phyloP scores from a whole-genome alignment of 2,329 filamentous ascomycete genomes.

The Nectriaceae sp. region DNA sequence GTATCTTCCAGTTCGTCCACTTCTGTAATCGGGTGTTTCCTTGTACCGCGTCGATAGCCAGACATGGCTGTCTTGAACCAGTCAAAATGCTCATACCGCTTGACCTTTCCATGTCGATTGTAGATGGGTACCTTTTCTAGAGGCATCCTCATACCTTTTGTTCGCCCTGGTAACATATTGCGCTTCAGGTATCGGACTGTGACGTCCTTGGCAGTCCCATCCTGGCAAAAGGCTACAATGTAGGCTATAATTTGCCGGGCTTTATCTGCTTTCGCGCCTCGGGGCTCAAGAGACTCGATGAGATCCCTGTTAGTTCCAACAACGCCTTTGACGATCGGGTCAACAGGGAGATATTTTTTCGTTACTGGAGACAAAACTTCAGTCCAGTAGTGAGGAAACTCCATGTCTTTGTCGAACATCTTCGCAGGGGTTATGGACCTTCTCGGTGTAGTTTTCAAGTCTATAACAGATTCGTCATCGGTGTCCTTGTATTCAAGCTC shows the following conservation, averaged over 20 bases:
- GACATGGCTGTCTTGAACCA: conserved; percentile 86
- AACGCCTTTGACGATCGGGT: conserved; percentile 68
- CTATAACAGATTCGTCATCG: conserved; percentile 61
- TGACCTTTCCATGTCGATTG: conserved; percentile 75
- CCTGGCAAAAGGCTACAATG: conserved; percentile 76
- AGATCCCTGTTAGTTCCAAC: conserved; percentile 74
- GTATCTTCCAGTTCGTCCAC: conserved; percentile 79
- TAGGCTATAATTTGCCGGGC: conserved; percentile 90
- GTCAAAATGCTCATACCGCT: conserved; percentile 75
- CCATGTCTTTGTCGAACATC: conserved; percentile 73
- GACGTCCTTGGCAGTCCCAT: conserved; percentile 92
- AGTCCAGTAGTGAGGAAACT: conserved; percentile 90
- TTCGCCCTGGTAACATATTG: conserved; percentile 81
- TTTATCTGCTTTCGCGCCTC: conserved; percentile 80
- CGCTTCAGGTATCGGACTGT: conserved; percentile 87
- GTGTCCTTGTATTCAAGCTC: conserved; percentile 46
- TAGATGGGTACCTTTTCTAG: conserved; percentile 80
- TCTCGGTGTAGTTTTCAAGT: conserved; percentile 48
- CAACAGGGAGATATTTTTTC: conserved; percentile 76
- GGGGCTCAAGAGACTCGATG: conserved; percentile 75
- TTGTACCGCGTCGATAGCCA: conserved; percentile 61
- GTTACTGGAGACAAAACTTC: conserved; percentile 85
- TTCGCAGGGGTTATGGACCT: conserved; percentile 40
- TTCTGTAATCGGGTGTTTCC: conserved; percentile 59
- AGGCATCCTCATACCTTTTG: conserved; percentile 80